Evolutionary conservation across 1,139 yeast species (phyloP).

Genomic region (Blastobotrys arbuscula): DNA sequence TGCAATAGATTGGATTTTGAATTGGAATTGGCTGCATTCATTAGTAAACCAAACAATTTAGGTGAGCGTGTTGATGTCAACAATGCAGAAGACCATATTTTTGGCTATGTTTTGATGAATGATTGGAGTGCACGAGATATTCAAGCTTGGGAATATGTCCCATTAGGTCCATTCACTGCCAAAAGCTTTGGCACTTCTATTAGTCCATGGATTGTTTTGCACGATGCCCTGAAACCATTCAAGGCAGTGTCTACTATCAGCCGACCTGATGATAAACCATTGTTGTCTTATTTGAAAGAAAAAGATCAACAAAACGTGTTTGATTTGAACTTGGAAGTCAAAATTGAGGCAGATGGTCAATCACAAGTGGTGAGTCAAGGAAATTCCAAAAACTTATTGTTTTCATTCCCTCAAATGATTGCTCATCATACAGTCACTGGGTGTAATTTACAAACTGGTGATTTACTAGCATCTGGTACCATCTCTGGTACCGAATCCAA

Average conservation of each 20-base stretch:
- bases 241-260: slow-evolving; percentile 12
- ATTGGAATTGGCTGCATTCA: slow-evolving; percentile 26
- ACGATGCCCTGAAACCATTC: slow-evolving; percentile 22
- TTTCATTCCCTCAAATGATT: slow-evolving; percentile 28
- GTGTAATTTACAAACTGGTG: slow-evolving; percentile 26
- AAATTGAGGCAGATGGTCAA: slow-evolving; percentile 17
- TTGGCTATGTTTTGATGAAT: slow-evolving; percentile 28
- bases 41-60: slow-evolving; percentile 21
- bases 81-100: slow-evolving; percentile 25
- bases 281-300: slow-evolving; percentile 22
- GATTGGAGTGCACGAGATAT: slow-evolving; percentile 29
- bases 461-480: slow-evolving; percentile 29
- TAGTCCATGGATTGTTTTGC: slow-evolving; percentile 27
- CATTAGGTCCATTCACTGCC: slow-evolving; percentile 28
- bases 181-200: slow-evolving; percentile 28
- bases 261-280: slow-evolving; percentile 17
- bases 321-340: slow-evolving; percentile 20
- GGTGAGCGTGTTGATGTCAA: slow-evolving; percentile 22
- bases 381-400: slow-evolving; percentile 21
- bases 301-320: slow-evolving; percentile 17
- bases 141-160: slow-evolving; percentile 30
- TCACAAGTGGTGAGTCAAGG: slow-evolving; percentile 15
- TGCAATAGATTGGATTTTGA: slow-evolving; percentile 25
- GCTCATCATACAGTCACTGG: slow-evolving; percentile 29
- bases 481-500: slow-evolving; percentile 20